Evolutionary conservation across 164 flowering plant genomes (phyloP).

Genomic region (Cinnamomum micranthum): DNA sequence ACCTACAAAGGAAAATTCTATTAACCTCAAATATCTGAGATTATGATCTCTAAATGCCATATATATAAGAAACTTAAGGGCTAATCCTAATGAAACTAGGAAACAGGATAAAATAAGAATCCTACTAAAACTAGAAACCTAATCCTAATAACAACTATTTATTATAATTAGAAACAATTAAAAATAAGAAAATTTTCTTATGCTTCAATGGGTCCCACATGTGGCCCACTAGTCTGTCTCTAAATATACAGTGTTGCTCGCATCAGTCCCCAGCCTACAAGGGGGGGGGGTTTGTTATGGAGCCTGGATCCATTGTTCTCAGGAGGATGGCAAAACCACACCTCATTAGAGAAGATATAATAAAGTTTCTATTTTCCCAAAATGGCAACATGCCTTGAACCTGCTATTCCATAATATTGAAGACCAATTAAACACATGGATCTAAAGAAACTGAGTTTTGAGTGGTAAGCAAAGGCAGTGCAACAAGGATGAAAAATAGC

Average conservation of each 20-base stretch:
- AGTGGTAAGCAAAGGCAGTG: background rate
- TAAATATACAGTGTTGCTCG: no score
- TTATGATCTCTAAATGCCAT: background rate
- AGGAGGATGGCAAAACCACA: background rate
- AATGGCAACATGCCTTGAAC: background rate
- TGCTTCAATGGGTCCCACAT: no score
- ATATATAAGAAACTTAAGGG: no score
- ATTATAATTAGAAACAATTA: background rate
- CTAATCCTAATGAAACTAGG: background rate
- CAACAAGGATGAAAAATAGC: no score
- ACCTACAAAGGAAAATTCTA: background rate
- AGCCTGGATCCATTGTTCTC: background rate
- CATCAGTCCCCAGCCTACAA: background rate
- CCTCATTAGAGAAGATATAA: background rate
- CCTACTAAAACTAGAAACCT: no score
- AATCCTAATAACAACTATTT: no score
- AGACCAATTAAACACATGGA: background rate
- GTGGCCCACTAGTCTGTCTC: no score
- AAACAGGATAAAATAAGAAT: no score
- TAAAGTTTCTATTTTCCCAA: background rate
- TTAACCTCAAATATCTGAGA: background rate
- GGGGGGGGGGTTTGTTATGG: no score
- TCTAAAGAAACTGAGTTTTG: background rate
- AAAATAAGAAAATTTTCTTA: no score
- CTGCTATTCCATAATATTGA: background rate